phyloP scores from a whole-genome alignment of 805 yeast genomes.

The Hanseniaspora singularis region DNA sequence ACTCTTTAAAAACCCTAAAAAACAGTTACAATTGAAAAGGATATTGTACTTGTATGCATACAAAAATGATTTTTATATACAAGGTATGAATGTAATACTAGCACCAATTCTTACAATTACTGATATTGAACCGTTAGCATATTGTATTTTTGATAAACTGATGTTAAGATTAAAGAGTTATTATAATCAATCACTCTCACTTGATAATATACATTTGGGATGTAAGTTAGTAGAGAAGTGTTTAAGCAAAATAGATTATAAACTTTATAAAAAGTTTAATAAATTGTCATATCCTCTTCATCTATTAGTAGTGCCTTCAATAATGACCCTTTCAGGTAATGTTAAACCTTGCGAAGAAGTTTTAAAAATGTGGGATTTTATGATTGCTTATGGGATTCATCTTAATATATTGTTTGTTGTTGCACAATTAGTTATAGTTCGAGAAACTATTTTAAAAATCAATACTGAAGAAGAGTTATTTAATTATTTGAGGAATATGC shows the following conservation, averaged over 20 bases:
- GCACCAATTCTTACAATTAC: constrained; percentile 76
- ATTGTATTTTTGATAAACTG: constrained; percentile 52
- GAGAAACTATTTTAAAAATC: constrained; percentile 45
- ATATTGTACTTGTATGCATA: constrained; percentile 10
- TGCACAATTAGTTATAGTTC: constrained; percentile 63
- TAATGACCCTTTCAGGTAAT: constrained; percentile 74
- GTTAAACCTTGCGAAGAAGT: constrained; percentile 74
- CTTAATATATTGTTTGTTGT: constrained; percentile 74
- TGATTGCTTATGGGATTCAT: constrained; percentile 84
- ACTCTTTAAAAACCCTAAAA: not conserved
- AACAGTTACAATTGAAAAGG: constrained; percentile 4
- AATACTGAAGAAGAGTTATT: constrained; percentile 45
- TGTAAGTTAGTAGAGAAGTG: constrained; percentile 59
- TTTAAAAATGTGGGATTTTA: constrained; percentile 73
- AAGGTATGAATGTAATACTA: constrained; percentile 76
- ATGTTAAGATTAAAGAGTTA: constrained; percentile 66
- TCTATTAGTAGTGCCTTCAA: constrained; percentile 74
- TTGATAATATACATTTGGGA: constrained; percentile 58
- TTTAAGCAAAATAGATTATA: constrained; percentile 59
- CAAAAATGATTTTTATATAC: constrained; percentile 47
- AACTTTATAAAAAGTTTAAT: constrained; percentile 40
- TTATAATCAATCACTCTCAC: constrained; percentile 61
- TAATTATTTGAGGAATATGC: constrained; percentile 56
- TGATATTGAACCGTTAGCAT: constrained; percentile 64
- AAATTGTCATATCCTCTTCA: constrained; percentile 55